Percentiles rank a stretch among this genome's conserved stretches.
These are phyloP conservation scores for Hypholoma fasciculare DNA, from an alignment of 768 basidiomycete genomes.

Conservation along the genomic window DNA sequence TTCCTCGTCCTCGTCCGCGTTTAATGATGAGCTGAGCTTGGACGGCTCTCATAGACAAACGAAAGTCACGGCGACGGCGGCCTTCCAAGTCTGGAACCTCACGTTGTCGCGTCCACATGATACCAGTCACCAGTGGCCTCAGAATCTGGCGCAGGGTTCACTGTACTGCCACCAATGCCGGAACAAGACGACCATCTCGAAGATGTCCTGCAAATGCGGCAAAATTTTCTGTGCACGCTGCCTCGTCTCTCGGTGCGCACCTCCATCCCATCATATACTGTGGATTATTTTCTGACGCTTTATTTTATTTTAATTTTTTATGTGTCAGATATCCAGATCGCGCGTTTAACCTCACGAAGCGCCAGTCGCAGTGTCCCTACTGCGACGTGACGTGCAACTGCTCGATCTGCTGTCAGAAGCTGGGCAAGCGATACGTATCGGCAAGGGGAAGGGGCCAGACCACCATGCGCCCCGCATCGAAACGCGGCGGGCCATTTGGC, in stretches of 20 bases:
- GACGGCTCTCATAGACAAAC: not conserved
- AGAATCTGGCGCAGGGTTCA: not conserved
- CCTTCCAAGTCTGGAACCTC: not conserved
- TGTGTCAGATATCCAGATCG: constrained; percentile 26
- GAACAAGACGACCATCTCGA: constrained; percentile 2
- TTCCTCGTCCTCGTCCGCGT: not conserved
- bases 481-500: not conserved
- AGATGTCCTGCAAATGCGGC: constrained; percentile 19
- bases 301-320: not conserved
- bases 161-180: constrained; percentile 19
- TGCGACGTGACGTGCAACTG: constrained; percentile 4
- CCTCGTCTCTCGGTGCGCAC: constrained; percentile 16
- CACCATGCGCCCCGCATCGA: not conserved
- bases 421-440: not conserved
- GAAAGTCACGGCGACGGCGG: not conserved
- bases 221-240: constrained; percentile 16
- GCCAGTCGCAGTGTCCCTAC: not conserved
- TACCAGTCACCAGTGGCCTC: not conserved
- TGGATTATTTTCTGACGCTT: not conserved
- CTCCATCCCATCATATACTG: not conserved
- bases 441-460: not conserved
- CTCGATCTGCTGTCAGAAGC: not conserved
- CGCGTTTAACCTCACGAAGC: constrained; percentile 11
- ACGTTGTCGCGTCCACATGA: too few relatives aligned
- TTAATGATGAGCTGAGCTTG: not conserved